phyloP scores from a whole-genome alignment of 192 early-diverging fungal genomes.

The Mortierella alpina region DNA sequence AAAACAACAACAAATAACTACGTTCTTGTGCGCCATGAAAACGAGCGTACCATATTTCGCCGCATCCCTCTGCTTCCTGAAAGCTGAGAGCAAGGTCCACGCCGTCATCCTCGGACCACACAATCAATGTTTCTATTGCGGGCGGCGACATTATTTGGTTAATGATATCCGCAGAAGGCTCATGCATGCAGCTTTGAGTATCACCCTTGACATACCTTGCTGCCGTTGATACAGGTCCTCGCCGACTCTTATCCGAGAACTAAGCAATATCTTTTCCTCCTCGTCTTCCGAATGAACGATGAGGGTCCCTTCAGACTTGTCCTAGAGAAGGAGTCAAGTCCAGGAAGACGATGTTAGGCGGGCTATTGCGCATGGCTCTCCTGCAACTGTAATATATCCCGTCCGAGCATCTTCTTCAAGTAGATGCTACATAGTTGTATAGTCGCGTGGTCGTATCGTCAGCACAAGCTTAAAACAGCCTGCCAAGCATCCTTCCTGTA shows the following conservation, averaged over 20 bases:
- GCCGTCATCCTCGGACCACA: constrained; percentile 86
- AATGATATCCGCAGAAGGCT: background rate
- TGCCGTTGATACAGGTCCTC: constrained; percentile 81
- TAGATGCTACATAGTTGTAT: too few relatives aligned
- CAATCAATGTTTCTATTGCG: constrained; percentile 87
- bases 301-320: constrained; percentile 69
- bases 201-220: constrained; percentile 70
- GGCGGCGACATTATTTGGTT: background rate
- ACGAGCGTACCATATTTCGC: constrained; percentile 63
- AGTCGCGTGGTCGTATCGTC: too few relatives aligned
- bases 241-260: constrained; percentile 77
- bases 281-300: constrained; percentile 74
- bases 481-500: too few relatives aligned
- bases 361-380: too few relatives aligned
- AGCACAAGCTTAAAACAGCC: too few relatives aligned
- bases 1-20: too few relatives aligned
- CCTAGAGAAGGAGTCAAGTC: constrained; percentile 5
- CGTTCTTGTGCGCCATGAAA: background rate
- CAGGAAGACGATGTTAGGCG: too few relatives aligned
- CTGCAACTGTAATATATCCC: too few relatives aligned
- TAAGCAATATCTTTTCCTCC: constrained; percentile 70
- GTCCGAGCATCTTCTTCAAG: too few relatives aligned
- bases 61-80: constrained; percentile 89
- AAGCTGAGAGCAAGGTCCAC: constrained; percentile 93
- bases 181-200: background rate